phyloP scores from a whole-genome alignment of 1,139 yeast genomes.

The Scheffersomyces stambukii region DNA sequence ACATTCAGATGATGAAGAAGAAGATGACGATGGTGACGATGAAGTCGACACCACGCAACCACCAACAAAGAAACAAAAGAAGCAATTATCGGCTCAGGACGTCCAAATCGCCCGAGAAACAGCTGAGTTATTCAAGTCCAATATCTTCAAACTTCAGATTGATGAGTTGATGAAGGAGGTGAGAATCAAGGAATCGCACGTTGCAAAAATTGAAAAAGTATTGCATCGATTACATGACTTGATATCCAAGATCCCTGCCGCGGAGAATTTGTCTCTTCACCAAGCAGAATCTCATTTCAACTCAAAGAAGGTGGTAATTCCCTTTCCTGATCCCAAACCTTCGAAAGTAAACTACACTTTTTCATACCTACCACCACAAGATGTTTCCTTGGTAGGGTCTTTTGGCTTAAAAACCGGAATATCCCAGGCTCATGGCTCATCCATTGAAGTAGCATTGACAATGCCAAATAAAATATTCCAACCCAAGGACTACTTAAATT shows the following conservation, averaged over 20 bases:
- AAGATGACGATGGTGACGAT: slow-evolving; percentile 10
- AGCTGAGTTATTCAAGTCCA: slow-evolving; percentile 88
- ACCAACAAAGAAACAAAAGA: slow-evolving; percentile 34
- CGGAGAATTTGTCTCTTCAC: slow-evolving; percentile 45
- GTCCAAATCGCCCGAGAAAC: slow-evolving; percentile 90
- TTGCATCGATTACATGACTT: slow-evolving; percentile 72
- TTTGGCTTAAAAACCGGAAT: slow-evolving; percentile 85
- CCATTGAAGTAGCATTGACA: slow-evolving; percentile 73
- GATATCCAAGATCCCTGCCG: slow-evolving; percentile 58
- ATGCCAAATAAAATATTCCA: slow-evolving; percentile 78
- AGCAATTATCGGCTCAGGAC: slow-evolving; percentile 69
- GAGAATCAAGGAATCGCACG: slow-evolving; percentile 64
- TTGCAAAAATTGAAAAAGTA: slow-evolving; percentile 66
- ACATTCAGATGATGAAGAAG: slow-evolving; percentile 12
- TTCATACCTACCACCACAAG: slow-evolving; percentile 66
- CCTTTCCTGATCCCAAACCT: slow-evolving; percentile 90
- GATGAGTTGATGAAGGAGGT: slow-evolving; percentile 85
- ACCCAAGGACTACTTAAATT: slow-evolving; percentile 85
- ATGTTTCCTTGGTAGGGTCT: slow-evolving; percentile 79
- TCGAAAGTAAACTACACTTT: slow-evolving; percentile 64
- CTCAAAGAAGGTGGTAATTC: slow-evolving; percentile 55
- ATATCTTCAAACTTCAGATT: slow-evolving; percentile 88
- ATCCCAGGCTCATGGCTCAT: slow-evolving; percentile 40
- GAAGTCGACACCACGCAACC: slow-evolving; percentile 13
- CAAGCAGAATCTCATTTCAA: slow-evolving; percentile 50